phyloP scores from a whole-genome alignment of 2,329 filamentous ascomycete genomes.

The Talaromyces funiculosus region DNA sequence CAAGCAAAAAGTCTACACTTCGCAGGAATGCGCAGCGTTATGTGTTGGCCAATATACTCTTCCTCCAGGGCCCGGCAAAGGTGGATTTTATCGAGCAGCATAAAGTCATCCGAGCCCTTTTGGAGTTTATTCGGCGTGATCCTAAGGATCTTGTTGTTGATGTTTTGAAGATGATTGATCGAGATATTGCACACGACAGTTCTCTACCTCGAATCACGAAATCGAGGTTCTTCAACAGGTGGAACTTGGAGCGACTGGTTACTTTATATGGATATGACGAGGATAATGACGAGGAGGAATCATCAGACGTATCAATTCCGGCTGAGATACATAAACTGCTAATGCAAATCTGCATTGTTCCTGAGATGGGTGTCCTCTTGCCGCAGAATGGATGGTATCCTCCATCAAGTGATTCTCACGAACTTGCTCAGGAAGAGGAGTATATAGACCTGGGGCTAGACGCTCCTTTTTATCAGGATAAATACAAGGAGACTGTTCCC shows the following conservation, averaged over 20 bases:
- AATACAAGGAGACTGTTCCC: conserved; percentile 60
- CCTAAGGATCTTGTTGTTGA: conserved; percentile 69
- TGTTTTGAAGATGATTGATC: conserved; percentile 64
- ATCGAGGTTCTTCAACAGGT: conserved; percentile 67
- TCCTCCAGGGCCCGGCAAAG: conserved; percentile 70
- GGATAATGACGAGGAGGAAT: conserved; percentile 40
- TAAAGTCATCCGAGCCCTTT: conserved; percentile 62
- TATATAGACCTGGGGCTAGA: conserved; percentile 62
- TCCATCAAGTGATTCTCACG: conserved; percentile 52
- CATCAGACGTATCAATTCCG: conserved; percentile 49
- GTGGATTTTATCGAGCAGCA: conserved; percentile 74
- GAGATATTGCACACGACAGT: conserved; percentile 67
- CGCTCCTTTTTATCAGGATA: conserved; percentile 63
- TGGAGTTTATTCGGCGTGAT: conserved; percentile 73
- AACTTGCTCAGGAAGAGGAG: conserved; percentile 41
- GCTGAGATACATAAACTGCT: conserved; percentile 71
- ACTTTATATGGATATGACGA: conserved; percentile 59
- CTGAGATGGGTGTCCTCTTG: conserved; percentile 67
- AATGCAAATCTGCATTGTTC: conserved; percentile 65
- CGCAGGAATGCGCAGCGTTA: conserved; percentile 79
- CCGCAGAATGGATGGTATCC: conserved; percentile 81
- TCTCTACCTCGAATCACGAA: conserved; percentile 69
- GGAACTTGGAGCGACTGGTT: conserved; percentile 65
- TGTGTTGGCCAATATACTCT: conserved; percentile 70
- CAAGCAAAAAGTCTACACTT: conserved; percentile 67